Evolutionary conservation across 345 rosid species (phyloP), one percentile per base, ranked within the genome.

Genomic region (Pelargonium nanum): DNA sequence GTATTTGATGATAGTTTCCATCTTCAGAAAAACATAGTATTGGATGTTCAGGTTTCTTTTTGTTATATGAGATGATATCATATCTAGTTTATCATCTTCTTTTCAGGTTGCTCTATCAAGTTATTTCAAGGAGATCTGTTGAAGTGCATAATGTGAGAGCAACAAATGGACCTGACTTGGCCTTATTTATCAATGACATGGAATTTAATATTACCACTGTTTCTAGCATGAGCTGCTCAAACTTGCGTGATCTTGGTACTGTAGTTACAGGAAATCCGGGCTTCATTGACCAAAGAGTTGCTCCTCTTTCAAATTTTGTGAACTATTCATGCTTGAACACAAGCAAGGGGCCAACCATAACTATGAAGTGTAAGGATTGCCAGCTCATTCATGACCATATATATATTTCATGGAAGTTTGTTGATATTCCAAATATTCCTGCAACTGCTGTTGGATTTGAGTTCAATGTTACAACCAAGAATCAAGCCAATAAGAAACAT

Each of bases 51-150:
- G 16, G 23, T 12, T 10, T 32, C 45, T 55, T 48, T 62, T 68
- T 24, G 12, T 54, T 44, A 51, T 53, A 55, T 55, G 34, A 62
- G 26, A n/a, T 53, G 56, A 56, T 24, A 58, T 34, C 28, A 44
- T 83, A 67, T 75, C 58, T 77, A 74, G 66, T 67, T 13, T 57
- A 71, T 73, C 79, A 61, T 65, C 83, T 79, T 79, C 69, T 71
- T 75, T 70, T 73, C 93, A 93, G 99, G 83, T 65, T 89, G 80
- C 97, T 93, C 65, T 93, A 93, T 80, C 99, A 93, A 73, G 69
- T 87, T 56, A 85, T 93, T 67, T 70, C 89, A 48, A 93, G 81
- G 75, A 81, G 99, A 78, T 74, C 74, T 51, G 80, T 93, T 30
- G 97, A 89, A 73, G 88, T 89, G 59, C 97, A 85, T 68, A 93